A percentile compares a stretch with the other conserved stretches of the same genome.
phyloP scores from a whole-genome alignment of 2,329 filamentous ascomycete species.

The Samsoniella hepiali region DNA sequence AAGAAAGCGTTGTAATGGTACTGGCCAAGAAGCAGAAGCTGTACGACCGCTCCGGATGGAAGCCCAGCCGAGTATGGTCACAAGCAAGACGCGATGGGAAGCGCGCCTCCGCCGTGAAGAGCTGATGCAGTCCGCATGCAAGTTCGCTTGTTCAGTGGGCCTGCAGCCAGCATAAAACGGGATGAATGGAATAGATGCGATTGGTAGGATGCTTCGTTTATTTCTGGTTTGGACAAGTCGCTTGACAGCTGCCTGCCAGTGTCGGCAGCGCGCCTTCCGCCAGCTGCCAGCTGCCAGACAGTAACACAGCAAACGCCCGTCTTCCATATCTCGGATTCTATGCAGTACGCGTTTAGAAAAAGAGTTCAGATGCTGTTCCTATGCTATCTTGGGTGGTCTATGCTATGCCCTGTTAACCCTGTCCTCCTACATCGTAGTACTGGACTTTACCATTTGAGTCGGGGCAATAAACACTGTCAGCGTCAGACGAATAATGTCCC shows the following conservation, averaged over 20 bases:
- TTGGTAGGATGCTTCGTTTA: slow-evolving; percentile 13
- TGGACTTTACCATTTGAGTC: not conserved
- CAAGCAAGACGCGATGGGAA: slow-evolving; percentile 12
- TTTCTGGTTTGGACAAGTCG: slow-evolving; percentile 2
- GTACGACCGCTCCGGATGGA: not conserved
- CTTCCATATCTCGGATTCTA: not conserved
- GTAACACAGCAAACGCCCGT: not conserved
- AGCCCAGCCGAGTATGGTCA: not conserved
- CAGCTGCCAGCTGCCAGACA: slow-evolving; percentile 13
- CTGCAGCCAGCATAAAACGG: not conserved
- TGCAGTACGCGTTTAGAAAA: not conserved
- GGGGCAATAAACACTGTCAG: no score
- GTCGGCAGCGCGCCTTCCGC: not conserved
- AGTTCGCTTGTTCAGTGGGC: slow-evolving; percentile 12
- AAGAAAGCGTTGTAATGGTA: not conserved
- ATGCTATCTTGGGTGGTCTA: not conserved
- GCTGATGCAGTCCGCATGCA: slow-evolving; percentile 11
- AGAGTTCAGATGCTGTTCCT: not conserved
- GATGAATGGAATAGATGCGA: slow-evolving; percentile 12
- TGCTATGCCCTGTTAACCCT: not conserved
- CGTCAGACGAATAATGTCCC: no score
- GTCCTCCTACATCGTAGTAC: not conserved
- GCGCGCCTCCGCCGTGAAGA: slow-evolving; percentile 12
- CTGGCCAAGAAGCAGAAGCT: not conserved
- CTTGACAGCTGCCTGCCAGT: slow-evolving; percentile 13